phyloP scores from a whole-genome alignment of 345 rosid genomes.

The Sapria himalayana region DNA sequence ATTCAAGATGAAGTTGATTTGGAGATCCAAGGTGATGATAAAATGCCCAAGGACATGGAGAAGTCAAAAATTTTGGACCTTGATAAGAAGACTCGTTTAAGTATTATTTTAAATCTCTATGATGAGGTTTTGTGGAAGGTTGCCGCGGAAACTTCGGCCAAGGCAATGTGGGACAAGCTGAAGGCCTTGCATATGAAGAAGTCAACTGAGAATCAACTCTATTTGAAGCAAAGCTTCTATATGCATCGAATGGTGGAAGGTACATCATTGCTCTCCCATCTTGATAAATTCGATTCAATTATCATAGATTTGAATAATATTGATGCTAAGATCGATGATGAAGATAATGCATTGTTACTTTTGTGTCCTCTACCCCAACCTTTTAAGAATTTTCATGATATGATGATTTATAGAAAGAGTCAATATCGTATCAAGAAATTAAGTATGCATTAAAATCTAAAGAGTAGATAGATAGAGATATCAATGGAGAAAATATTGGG shows the following conservation, averaged over 20 bases:
- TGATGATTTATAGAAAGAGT: not conserved
- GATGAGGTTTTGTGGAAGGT: not conserved
- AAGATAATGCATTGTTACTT: not conserved
- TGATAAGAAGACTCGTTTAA: no score
- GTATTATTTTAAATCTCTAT: no score
- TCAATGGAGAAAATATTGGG: no score
- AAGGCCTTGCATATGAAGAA: not conserved
- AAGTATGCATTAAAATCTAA: no score
- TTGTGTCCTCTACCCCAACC: not conserved
- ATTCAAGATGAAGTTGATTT: no score
- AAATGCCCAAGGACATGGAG: no score
- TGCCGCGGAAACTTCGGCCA: not conserved
- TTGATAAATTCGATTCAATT: not conserved
- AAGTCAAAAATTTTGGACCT: no score
- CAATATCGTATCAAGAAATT: not conserved
- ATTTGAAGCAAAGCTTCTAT: not conserved
- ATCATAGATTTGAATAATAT: not conserved
- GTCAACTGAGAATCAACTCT: not conserved
- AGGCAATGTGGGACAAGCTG: not conserved
- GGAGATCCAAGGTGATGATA: no score
- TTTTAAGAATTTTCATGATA: not conserved
- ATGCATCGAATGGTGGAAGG: not conserved
- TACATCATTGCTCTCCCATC: not conserved
- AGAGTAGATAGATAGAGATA: no score
- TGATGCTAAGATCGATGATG: not conserved